These are phyloP conservation scores for Ascosphaera aggregata DNA, from an alignment of 2,329 filamentous ascomycete genomes.

Conservation along the genomic window DNA sequence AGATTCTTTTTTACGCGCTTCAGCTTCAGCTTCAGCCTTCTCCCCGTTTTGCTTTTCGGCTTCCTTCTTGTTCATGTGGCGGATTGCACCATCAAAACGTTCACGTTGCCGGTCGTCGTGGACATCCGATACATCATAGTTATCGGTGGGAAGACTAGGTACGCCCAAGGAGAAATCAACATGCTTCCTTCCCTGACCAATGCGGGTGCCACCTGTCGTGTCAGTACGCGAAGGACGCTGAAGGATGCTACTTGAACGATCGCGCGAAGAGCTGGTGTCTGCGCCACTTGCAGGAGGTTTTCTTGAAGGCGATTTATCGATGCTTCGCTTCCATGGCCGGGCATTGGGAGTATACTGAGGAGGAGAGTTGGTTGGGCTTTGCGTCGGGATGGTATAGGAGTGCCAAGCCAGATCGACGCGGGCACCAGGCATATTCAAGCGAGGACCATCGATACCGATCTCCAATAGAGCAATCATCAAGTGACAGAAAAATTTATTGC, in stretches of 20 bases:
- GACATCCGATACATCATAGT: conserved; percentile 36
- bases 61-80: conserved; percentile 17
- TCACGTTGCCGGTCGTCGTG: conserved; percentile 30
- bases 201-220: conserved; percentile 17
- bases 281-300: conserved; percentile 17
- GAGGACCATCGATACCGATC: conserved; percentile 65
- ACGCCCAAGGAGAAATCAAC: conserved; percentile 52
- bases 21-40: conserved; percentile 8
- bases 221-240: conserved; percentile 22
- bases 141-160: conserved; percentile 31
- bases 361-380: conserved; percentile 25
- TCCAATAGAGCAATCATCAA: conserved; percentile 70
- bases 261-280: conserved; percentile 11
- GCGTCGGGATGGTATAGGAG: conserved; percentile 15
- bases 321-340: conserved; percentile 11
- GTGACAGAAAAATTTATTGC: conserved; percentile 86
- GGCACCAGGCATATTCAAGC: conserved; percentile 46
- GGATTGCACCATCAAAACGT: conserved; percentile 19
- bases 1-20: background rate
- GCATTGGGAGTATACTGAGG: conserved; percentile 20
- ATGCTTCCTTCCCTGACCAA: conserved; percentile 36
- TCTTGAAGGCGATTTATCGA: conserved; percentile 15
- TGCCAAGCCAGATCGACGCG: conserved; percentile 45
- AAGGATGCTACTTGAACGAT: conserved; percentile 33
- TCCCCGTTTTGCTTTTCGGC: conserved; percentile 17